phyloP scores from a whole-genome alignment of 2,329 filamentous ascomycete species.

The Chaetomiaceae sp. region DNA sequence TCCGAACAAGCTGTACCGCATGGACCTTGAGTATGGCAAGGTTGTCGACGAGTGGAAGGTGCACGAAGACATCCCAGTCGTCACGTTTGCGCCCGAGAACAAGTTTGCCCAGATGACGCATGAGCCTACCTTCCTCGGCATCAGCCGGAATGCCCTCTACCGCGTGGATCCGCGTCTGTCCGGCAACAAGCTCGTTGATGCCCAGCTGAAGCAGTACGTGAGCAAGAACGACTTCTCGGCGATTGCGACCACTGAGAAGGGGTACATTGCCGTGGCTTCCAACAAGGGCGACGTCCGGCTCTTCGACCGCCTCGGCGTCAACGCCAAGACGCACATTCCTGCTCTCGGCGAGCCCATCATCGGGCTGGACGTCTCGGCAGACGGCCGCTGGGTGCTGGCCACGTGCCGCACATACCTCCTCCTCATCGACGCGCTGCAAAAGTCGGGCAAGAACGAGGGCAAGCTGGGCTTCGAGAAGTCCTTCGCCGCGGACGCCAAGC shows the following conservation, averaged over 20 bases:
- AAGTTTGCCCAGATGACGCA: constrained; percentile 98
- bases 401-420: constrained; percentile 94
- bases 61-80: constrained; percentile 90
- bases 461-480: constrained; percentile 96
- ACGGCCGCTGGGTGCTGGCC: constrained; percentile 91
- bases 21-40: constrained; percentile 97
- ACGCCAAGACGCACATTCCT: constrained; percentile 94
- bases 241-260: constrained; percentile 90
- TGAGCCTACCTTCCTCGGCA: constrained; percentile 90
- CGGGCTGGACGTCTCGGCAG: constrained; percentile 89
- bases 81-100: constrained; percentile 89
- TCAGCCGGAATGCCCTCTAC: constrained; percentile 89
- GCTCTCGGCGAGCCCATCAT: constrained; percentile 93
- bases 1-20: constrained; percentile 87
- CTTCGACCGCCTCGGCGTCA: constrained; percentile 93
- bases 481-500: constrained; percentile 89
- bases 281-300: constrained; percentile 96
- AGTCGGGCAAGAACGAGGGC: constrained; percentile 90
- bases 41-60: constrained; percentile 99
- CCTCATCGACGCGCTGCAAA: constrained; percentile 86
- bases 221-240: constrained; percentile 98
- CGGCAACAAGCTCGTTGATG: constrained; percentile 88
- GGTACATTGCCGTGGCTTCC: constrained; percentile 92
- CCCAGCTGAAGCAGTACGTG: constrained; percentile 89
- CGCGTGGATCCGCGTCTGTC: constrained; percentile 86